Evolutionary conservation across 768 basidiomycete genomes (phyloP).

Genomic region (Phanerodontia chrysosporium): DNA sequence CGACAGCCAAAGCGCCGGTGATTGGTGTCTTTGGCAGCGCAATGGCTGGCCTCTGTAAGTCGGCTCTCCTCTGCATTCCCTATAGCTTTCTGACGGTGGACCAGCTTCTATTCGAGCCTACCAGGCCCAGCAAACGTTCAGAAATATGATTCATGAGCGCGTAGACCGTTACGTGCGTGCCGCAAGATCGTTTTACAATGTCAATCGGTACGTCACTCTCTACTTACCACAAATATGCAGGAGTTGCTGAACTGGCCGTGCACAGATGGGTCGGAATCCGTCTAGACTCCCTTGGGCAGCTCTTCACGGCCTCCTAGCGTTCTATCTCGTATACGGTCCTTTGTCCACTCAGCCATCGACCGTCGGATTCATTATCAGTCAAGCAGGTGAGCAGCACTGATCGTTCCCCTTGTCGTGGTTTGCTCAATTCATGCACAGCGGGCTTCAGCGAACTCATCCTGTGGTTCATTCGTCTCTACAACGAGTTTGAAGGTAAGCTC

Average conservation of each 20-base stretch:
- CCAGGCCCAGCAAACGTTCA: conserved; percentile 45
- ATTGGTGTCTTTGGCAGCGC: conserved; percentile 53
- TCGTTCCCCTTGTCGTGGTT: neutral
- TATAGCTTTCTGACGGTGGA: neutral
- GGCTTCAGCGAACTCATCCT: conserved; percentile 56
- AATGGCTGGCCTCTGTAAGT: conserved; percentile 42
- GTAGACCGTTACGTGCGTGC: conserved; percentile 45
- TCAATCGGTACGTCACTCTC: conserved; percentile 32
- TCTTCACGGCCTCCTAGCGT: conserved; percentile 49
- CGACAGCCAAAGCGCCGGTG: conserved; percentile 45
- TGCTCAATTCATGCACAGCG: conserved; percentile 24
- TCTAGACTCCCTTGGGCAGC: conserved; percentile 52
- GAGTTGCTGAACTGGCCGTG: neutral
- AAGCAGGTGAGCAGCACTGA: conserved; percentile 30
- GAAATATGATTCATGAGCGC: conserved; percentile 35
- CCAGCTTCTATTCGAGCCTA: conserved; percentile 52
- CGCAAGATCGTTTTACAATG: conserved; percentile 44
- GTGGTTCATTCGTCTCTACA: conserved; percentile 43
- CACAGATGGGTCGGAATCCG: conserved; percentile 32
- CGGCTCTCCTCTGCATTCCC: conserved; percentile 12
- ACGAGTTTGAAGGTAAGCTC: conserved; percentile 36
- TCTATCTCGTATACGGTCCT: conserved; percentile 46
- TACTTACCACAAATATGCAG: neutral
- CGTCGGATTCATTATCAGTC: conserved; percentile 35
- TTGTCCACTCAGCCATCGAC: conserved; percentile 39